These are phyloP conservation scores for Pseudofabraea citricarpa DNA, from an alignment of 2,329 filamentous ascomycete species.

Conservation along the genomic window DNA sequence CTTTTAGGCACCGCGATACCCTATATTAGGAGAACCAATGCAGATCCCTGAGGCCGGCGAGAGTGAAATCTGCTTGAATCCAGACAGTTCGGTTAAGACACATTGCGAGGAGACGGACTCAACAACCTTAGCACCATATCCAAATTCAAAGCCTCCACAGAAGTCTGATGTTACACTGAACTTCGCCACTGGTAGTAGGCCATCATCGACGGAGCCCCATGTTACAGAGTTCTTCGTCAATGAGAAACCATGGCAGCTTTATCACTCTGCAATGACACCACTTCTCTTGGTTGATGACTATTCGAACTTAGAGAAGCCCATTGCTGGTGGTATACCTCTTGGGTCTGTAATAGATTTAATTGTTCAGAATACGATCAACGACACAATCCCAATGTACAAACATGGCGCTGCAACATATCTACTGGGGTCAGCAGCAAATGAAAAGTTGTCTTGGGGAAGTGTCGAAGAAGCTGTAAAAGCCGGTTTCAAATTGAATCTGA, in stretches of 20 bases:
- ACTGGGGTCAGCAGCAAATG: neutral
- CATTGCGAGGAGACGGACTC: neutral
- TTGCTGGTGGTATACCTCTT: neutral
- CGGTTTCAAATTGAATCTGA: neutral
- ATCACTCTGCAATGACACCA: neutral
- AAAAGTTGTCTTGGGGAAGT: neutral
- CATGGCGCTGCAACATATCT: neutral
- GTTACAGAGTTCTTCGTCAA: neutral
- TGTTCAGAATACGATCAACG: neutral
- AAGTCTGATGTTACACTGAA: neutral
- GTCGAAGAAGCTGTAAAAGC: neutral
- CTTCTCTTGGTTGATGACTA: neutral
- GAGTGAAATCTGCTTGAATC: neutral
- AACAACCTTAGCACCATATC: neutral
- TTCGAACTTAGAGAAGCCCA: neutral
- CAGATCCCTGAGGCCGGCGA: neutral
- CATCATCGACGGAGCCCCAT: neutral
- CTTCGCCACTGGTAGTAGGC: neutral
- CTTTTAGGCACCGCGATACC: neutral
- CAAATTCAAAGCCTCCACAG: neutral
- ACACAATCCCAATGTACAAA: neutral
- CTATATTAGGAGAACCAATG: neutral
- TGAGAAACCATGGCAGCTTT: neutral
- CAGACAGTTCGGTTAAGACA: neutral
- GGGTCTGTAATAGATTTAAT: neutral